These are phyloP conservation scores for Niebla homalea DNA, from an alignment of 495 filamentous ascomycete species.

Conservation along the genomic window DNA sequence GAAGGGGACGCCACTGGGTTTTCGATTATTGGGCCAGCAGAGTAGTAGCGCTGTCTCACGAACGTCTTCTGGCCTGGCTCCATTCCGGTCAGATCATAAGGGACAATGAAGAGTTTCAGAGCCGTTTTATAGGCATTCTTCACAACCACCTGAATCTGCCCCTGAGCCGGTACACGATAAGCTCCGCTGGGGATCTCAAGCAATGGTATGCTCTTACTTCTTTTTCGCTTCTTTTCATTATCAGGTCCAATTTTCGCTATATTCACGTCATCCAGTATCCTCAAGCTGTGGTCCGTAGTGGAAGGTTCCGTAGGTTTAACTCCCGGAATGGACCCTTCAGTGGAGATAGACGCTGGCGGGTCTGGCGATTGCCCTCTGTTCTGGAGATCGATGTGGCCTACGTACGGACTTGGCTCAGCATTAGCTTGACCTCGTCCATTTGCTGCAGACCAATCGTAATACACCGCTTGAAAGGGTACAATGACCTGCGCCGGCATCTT, in stretches of 20 bases:
- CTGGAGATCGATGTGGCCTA: conserved; percentile 85
- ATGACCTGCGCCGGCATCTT: conserved; percentile 86
- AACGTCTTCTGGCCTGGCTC: conserved; percentile 92
- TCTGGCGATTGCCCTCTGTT: conserved; percentile 30
- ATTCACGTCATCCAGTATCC: neutral
- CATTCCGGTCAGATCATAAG: conserved; percentile 95
- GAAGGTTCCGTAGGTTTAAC: neutral
- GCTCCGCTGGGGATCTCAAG: conserved; percentile 67
- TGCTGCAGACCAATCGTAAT: conserved; percentile 75
- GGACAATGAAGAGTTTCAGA: conserved; percentile 87
- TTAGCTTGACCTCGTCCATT: conserved; percentile 45
- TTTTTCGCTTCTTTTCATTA: conserved; percentile 34
- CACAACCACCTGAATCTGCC: conserved; percentile 92
- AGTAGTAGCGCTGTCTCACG: conserved; percentile 88
- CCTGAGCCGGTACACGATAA: conserved; percentile 90
- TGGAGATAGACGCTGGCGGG: neutral
- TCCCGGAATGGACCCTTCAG: neutral
- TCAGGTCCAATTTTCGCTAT: conserved; percentile 9
- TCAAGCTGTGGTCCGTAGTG: neutral
- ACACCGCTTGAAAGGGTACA: conserved; percentile 89
- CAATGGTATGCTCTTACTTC: conserved; percentile 50
- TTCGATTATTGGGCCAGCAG: conserved; percentile 72
- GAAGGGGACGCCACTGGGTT: conserved; percentile 34
- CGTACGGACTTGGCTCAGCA: conserved; percentile 89
- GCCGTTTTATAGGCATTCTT: conserved; percentile 95